These are phyloP conservation scores for Chaetomium globosum DNA, from an alignment of 2,329 filamentous ascomycete genomes.

Conservation along the genomic window DNA sequence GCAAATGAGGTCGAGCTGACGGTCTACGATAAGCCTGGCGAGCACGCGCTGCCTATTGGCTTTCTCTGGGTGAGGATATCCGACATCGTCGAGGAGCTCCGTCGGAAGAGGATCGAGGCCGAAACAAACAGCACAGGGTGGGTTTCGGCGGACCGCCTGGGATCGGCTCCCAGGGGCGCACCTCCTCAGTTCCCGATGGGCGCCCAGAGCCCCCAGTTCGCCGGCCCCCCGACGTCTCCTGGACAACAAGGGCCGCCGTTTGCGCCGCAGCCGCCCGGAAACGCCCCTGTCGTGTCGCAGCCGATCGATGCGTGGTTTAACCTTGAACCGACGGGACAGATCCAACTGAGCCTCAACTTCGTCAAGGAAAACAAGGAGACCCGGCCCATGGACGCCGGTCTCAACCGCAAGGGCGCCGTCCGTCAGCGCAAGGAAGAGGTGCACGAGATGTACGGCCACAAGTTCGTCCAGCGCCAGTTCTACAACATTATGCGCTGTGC, in stretches of 20 bases:
- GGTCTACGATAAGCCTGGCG: conserved; percentile 92
- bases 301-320: conserved; percentile 96
- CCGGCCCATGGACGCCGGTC: conserved; percentile 80
- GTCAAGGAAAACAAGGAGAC: conserved; percentile 85
- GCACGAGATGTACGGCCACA: conserved; percentile 98
- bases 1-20: conserved; percentile 98
- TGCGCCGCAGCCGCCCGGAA: conserved; percentile 40
- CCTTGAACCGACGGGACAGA: conserved; percentile 87
- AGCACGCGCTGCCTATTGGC: conserved; percentile 88
- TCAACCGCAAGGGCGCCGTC: conserved; percentile 93
- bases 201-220: conserved; percentile 51
- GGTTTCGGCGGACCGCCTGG: conserved; percentile 97
- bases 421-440: conserved; percentile 98
- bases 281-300: conserved; percentile 53
- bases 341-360: conserved; percentile 89
- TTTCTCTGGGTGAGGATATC: conserved; percentile 96
- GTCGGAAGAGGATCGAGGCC: conserved; percentile 93
- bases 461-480: conserved; percentile 97
- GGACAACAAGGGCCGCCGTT: conserved; percentile 39
- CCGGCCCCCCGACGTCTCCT: conserved; percentile 49
- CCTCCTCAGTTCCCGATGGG: conserved; percentile 64
- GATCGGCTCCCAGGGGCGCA: conserved; percentile 52
- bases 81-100: conserved; percentile 96
- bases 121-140: conserved; percentile 93
- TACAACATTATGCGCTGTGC: conserved; percentile 99